Base-by-base conservation (phyloP, 2,329 filamentous ascomycete species). In the Parafenestella ontariensis region DNA sequence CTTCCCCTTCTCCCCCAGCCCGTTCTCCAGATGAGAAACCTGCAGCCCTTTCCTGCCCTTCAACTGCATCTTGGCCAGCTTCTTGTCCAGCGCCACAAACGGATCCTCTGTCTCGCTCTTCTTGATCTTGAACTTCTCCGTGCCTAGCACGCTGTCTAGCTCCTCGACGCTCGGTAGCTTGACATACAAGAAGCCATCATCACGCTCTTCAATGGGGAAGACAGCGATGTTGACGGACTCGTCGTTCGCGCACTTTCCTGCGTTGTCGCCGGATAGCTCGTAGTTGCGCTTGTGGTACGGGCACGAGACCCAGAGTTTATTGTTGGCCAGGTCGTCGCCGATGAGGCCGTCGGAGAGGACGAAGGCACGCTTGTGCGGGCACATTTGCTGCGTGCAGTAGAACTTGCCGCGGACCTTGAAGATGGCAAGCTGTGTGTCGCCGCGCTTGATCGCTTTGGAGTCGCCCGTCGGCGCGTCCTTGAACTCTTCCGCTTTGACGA, bases 361-460 rank as follows among this genome's bases (percentile, higher is more conserved):
- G 69, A 96, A 96, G 1, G 92, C 88, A 10, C 92, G 88, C 77
- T 94, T 95, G 79, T 96, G 92, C 9, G 92, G 92, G 73, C 92
- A 96, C 92, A 96, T 96, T 72, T 96, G 91, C 78, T 96, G 92
- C 13, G 89, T 90, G 54, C 90, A 90, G 75, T 94, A 94, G 81
- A 88, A 96, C 49, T 84, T 85, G 18, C 91, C 92, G 49, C 86
- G 85, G 58, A 96, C 84, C 66, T 92, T 90, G 85, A 93, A 96
- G 48, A 96, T 80, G 7, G 92, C 92, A 1, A 96, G 83, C 75
- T 96, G 92, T 0, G 92, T 96, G 74, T 96, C 92, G 39, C 92
- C 91, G 39, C 91, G 85, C 80, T 96, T 95, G 76, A 96, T 81
- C 28, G 88, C 88, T 4, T 90, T 87, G 9, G 87, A 89, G 52